phyloP scores from a whole-genome alignment of 2,329 filamentous ascomycete species.

The Scedosporium apiospermum region DNA sequence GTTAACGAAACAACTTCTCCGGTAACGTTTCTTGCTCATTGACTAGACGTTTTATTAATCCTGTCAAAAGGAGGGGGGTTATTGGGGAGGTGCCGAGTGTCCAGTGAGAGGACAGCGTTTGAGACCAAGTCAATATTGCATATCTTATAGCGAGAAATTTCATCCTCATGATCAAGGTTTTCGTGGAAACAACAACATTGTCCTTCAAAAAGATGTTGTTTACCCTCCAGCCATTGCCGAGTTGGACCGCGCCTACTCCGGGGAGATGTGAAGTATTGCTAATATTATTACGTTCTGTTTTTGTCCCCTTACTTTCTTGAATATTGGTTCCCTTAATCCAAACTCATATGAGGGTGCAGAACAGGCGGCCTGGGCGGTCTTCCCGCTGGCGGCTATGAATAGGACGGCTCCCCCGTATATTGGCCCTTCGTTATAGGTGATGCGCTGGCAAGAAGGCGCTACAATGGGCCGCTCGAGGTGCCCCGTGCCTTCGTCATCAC shows the following conservation, averaged over 20 bases:
- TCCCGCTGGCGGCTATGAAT: background rate
- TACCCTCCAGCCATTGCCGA: background rate
- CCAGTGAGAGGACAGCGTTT: background rate
- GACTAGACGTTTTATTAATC: background rate
- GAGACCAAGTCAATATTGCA: background rate
- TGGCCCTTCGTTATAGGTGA: background rate
- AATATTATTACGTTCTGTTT: too few relatives aligned
- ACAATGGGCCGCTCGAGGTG: background rate
- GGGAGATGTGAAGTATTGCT: too few relatives aligned
- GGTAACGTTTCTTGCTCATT: too few relatives aligned
- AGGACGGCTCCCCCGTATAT: background rate
- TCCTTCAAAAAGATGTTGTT: background rate
- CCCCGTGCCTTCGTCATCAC: background rate
- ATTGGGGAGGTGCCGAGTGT: background rate
- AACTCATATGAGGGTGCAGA: background rate
- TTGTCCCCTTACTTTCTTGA: background rate
- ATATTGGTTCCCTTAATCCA: background rate
- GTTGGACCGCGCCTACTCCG: too few relatives aligned
- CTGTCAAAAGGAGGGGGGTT: background rate
- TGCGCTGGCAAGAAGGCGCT: background rate
- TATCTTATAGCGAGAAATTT: background rate
- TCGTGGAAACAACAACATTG: background rate
- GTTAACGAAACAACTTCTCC: too few relatives aligned
- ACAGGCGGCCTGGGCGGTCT: background rate
- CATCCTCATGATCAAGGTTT: background rate